phyloP scores from a whole-genome alignment of 208 protist species.

The Porcisia hertigi region DNA sequence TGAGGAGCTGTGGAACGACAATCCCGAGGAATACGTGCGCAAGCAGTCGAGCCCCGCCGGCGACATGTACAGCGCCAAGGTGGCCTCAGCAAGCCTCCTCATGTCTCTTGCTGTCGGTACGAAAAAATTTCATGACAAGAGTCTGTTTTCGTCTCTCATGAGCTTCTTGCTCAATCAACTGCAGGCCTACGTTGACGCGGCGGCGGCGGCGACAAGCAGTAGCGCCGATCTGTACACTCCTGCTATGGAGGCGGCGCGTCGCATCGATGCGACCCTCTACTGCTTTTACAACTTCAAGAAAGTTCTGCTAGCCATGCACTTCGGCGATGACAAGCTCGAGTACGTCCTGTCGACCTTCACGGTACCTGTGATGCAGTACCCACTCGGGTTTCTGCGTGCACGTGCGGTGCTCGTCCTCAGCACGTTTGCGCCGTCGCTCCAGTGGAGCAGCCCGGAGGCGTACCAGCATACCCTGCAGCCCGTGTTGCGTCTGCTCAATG shows the following conservation, averaged over 20 bases:
- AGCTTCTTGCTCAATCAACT: slow-evolving; percentile 82
- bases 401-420: slow-evolving; percentile 79
- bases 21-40: slow-evolving; percentile 93
- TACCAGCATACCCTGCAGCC: slow-evolving; percentile 62
- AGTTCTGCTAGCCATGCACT: slow-evolving; percentile 46
- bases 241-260: slow-evolving; percentile 52
- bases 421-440: slow-evolving; percentile 57
- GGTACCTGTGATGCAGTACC: slow-evolving; percentile 64
- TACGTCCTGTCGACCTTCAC: slow-evolving; percentile 74
- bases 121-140: slow-evolving; percentile 68
- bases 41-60: slow-evolving; percentile 76
- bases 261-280: slow-evolving; percentile 76
- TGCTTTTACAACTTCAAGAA: slow-evolving; percentile 77
- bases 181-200: slow-evolving; percentile 33
- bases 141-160: slow-evolving; percentile 58
- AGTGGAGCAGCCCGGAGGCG: slow-evolving; percentile 66
- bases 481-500: slow-evolving; percentile 79
- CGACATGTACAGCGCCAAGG: slow-evolving; percentile 83
- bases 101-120: slow-evolving; percentile 58
- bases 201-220: slow-evolving; percentile 34
- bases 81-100: slow-evolving; percentile 73
- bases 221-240: slow-evolving; percentile 30
- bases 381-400: slow-evolving; percentile 84
- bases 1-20: slow-evolving; percentile 82
- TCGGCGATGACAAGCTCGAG: slow-evolving; percentile 83